Conservation (phyloP, 2,329 filamentous ascomycete species). For the Chaetomiaceae sp. region DNA sequence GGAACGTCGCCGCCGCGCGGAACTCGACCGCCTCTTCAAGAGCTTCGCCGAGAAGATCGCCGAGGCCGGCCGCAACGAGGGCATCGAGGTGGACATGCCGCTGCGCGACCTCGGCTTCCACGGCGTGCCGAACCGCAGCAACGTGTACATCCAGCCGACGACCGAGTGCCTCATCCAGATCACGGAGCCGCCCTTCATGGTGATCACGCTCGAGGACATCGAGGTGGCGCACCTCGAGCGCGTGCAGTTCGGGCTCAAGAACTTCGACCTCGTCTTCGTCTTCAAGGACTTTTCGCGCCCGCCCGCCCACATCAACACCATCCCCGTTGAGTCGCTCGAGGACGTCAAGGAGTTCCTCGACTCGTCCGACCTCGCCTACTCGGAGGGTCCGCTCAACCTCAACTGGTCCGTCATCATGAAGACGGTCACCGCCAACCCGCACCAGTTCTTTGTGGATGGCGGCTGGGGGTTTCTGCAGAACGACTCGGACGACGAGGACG, state of each 20-base stretch:
- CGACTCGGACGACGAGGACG: constrained; percentile 80
- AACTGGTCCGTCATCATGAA: constrained; percentile 99
- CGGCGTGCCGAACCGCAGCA: constrained; percentile 91
- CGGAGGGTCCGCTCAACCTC: constrained; percentile 90
- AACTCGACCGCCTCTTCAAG: constrained; percentile 93
- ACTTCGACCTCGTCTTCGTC: constrained; percentile 97
- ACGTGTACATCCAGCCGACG: constrained; percentile 90
- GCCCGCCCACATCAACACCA: constrained; percentile 94
- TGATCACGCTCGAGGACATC: constrained; percentile 90
- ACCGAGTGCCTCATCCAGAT: constrained; percentile 96
- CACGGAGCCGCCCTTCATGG: constrained; percentile 94
- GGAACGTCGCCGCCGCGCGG: constrained; percentile 82
- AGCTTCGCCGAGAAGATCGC: constrained; percentile 96
- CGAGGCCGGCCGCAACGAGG: constrained; percentile 85
- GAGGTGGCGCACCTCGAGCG: constrained; percentile 94
- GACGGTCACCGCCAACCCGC: constrained; percentile 88
- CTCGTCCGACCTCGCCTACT: constrained; percentile 88
- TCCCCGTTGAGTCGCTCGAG: constrained; percentile 90
- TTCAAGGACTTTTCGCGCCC: constrained; percentile 95
- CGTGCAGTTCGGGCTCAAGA: constrained; percentile 94
- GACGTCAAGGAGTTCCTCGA: constrained; percentile 97
- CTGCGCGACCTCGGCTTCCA: constrained; percentile 95
- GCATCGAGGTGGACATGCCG: constrained; percentile 90
- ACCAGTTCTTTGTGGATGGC: constrained; percentile 90
- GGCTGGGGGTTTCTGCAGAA: constrained; percentile 90